A percentile compares a stretch with the other conserved stretches of the same genome.
Evolutionary conservation across 2,329 filamentous ascomycete genomes (phyloP).

Genomic region (Tolypocladium sp.): DNA sequence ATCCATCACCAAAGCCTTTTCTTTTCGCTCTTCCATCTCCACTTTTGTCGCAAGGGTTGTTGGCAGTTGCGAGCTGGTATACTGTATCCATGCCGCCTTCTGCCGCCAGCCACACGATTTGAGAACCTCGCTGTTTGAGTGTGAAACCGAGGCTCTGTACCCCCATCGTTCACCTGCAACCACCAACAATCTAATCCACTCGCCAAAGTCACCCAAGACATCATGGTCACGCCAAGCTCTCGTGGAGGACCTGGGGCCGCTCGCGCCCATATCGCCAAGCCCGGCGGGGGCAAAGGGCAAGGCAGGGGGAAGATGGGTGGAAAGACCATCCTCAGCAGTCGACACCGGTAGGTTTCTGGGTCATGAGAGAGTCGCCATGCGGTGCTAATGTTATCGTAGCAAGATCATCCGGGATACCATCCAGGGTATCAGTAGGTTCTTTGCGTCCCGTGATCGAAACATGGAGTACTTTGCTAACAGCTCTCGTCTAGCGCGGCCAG

Average conservation of each 20-base stretch:
- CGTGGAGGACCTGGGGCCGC: constrained; percentile 1
- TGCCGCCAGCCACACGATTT: neutral
- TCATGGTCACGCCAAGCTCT: neutral
- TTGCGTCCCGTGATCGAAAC: neutral
- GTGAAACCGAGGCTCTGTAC: neutral
- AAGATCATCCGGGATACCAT: constrained; percentile 10
- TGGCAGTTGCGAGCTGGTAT: neutral
- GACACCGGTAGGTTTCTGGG: neutral
- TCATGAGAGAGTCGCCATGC: neutral
- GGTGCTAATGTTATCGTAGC: neutral
- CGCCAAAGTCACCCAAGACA: neutral
- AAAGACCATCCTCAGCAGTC: constrained; percentile 1
- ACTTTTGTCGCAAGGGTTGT: neutral
- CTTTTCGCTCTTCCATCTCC: neutral
- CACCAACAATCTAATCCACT: neutral
- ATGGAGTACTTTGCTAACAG: neutral
- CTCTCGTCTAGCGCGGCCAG: neutral
- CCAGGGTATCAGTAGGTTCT: constrained; percentile 6
- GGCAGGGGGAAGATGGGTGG: neutral
- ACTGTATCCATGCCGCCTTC: neutral
- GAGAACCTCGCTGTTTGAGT: neutral
- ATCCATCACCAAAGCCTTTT: neutral
- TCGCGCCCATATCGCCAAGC: neutral
- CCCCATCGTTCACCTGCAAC: neutral
- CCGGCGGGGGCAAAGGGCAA: neutral